Evolutionary conservation across 306 rosid genomes (phyloP).

Genomic region (Pterocarpus santalinus): DNA sequence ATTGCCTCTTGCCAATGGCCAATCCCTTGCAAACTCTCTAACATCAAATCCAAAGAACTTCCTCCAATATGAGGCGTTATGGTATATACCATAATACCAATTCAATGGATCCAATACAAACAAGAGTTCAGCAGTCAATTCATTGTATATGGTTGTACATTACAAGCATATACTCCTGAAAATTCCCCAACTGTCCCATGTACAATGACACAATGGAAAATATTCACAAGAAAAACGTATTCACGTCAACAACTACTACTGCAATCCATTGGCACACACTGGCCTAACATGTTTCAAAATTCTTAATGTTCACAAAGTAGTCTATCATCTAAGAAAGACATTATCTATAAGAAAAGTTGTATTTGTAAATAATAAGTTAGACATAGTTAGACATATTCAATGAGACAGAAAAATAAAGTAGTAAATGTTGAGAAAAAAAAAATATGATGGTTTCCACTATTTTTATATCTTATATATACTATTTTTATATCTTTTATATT

Average conservation of each 20-base stretch:
- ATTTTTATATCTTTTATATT: too few relatives aligned
- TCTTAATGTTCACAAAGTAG: conserved; percentile 5
- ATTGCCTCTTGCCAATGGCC: not conserved
- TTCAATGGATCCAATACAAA: not conserved
- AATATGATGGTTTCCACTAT: too few relatives aligned
- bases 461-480: too few relatives aligned
- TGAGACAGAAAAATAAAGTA: too few relatives aligned
- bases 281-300: not conserved
- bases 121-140: not conserved
- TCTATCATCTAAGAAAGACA: not conserved
- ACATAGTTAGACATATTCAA: too few relatives aligned
- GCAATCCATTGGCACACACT: not conserved
- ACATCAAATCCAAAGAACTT: conserved; percentile 16
- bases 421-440: too few relatives aligned
- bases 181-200: conserved; percentile 16
- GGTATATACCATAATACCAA: not conserved
- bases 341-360: too few relatives aligned
- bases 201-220: conserved; percentile 26
- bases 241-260: not conserved
- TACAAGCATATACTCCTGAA: conserved; percentile 49
- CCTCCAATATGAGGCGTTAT: not conserved
- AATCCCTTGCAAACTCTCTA: not conserved
- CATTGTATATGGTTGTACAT: not conserved
- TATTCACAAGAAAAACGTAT: conserved; percentile 1
- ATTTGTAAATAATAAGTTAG: too few relatives aligned